phyloP scores from a whole-genome alignment of 2,329 filamentous ascomycete genomes.

The Venturia pyrina region DNA sequence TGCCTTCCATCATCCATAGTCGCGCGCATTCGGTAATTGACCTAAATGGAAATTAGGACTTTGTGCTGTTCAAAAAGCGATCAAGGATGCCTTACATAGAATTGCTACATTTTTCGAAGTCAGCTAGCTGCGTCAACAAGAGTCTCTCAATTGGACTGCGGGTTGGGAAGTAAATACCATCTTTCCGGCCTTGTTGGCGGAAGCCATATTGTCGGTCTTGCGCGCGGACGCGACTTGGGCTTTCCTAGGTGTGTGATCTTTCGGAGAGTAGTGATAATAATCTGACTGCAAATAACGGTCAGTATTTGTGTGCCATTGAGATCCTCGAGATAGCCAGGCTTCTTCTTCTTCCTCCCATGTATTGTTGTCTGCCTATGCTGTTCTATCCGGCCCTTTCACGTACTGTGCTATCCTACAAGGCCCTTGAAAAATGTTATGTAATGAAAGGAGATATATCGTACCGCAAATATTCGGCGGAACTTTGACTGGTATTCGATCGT shows the following conservation, averaged over 20 bases:
- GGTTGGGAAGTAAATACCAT: slow-evolving; percentile 64
- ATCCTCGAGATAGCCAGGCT: not conserved
- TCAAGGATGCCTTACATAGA: slow-evolving; percentile 44
- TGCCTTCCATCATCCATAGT: slow-evolving; percentile 91
- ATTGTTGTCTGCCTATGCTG: not conserved
- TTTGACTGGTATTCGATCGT: not conserved
- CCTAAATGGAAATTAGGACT: slow-evolving; percentile 43
- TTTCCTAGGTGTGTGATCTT: not conserved
- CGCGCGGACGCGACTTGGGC: slow-evolving; percentile 30
- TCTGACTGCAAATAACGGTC: not conserved
- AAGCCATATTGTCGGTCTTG: slow-evolving; percentile 31
- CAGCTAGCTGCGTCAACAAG: slow-evolving; percentile 34
- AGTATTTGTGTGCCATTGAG: not conserved
- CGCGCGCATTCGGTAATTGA: slow-evolving; percentile 98
- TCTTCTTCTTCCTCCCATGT: not conserved
- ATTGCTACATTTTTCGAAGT: slow-evolving; percentile 43
- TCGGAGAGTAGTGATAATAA: not conserved
- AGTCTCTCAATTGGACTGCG: slow-evolving; percentile 41
- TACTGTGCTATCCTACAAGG: not conserved
- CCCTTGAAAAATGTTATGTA: not conserved
- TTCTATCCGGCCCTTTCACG: not conserved
- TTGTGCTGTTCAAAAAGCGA: not conserved
- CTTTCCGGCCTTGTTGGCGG: slow-evolving; percentile 87
- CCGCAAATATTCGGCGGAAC: not conserved
- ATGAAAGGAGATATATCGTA: not conserved